Base-by-base conservation (phyloP, 83 land plant species). In the Picea abies region DNA sequence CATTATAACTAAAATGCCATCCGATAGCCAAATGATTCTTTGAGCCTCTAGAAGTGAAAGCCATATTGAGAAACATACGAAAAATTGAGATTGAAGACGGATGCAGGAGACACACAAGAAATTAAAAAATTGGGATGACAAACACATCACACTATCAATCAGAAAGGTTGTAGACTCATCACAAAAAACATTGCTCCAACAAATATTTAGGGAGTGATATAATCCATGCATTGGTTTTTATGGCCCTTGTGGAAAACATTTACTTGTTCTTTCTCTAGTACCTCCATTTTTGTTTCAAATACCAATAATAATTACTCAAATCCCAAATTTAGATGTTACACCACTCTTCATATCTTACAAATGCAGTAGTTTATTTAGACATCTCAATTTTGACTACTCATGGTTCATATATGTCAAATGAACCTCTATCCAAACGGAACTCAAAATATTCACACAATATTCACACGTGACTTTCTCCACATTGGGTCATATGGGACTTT, bases 31-130 rank as follows among this genome's bases (percentile, higher is more conserved):
- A 61, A 49, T 32, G 72, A 72, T 70, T 86, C 70, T 87, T 86
- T 22, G 88, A 78, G 47, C 78, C 80, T 26, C 61, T 81, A 32
- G 81, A 82, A 70, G 82, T 77, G 32, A 91, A 87, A 32, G 96
- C 83, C 37, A 96, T 82, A 25, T 85, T 87, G 84, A 69, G 96
- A 91, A 86, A 96, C 79, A 82, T 84, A 76, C 10, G 77, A 88
- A 86, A 94, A 94, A 32, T 90, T 89, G 44, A 97, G 80, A 80
- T 79, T 88, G 80, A 96, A 96, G n/a, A 90, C 81, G 65, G 84
- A 90, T 96, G 96, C 86, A 11, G 99, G 99, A 62, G 99, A 98
- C 44, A 98, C 58, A 94, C 87, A 26, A 95, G 68, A 26, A 91
- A 84, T 2, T 91, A 63, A 47, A 92, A 79, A 75, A 97, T 90